These are phyloP conservation scores for Blastobotrys illinoisensis DNA, from an alignment of 1,139 yeast species.

Conservation along the genomic window DNA sequence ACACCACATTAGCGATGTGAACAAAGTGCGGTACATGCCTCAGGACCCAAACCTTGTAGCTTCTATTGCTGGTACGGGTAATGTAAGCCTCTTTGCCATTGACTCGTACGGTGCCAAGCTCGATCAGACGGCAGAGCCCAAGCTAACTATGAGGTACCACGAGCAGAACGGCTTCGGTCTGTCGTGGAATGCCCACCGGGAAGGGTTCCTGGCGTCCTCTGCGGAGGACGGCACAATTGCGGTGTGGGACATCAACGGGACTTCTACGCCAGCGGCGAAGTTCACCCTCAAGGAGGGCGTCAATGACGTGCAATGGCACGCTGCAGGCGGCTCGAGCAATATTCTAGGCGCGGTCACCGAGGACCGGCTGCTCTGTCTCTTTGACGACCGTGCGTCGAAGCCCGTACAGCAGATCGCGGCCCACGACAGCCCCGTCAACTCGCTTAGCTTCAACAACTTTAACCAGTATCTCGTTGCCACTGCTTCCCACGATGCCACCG, in stretches of 20 bases:
- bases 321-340: conserved; percentile 29
- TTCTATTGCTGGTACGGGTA: conserved; percentile 73
- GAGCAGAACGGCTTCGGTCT: conserved; percentile 63
- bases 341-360: conserved; percentile 72
- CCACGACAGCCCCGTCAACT: conserved; percentile 50
- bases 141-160: conserved; percentile 47
- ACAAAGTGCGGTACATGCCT: conserved; percentile 80
- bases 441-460: conserved; percentile 57
- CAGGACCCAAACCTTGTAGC: conserved; percentile 63
- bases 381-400: conserved; percentile 39
- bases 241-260: conserved; percentile 49
- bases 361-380: conserved; percentile 61
- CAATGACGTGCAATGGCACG: conserved; percentile 13
- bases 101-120: conserved; percentile 26
- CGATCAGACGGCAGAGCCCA: conserved; percentile 13
- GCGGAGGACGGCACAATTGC: conserved; percentile 64
- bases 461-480: conserved; percentile 56
- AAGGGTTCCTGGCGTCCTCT: conserved; percentile 50
- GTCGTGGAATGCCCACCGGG: conserved; percentile 50
- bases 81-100: conserved; percentile 59
- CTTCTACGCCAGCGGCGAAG: background rate
- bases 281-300: conserved; percentile 3
- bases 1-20: conserved; percentile 41
- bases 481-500: conserved; percentile 59
- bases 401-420: conserved; percentile 23